Evolutionary conservation across 208 protist genomes (phyloP).

Genomic region (Trypanosoma cruzi): DNA sequence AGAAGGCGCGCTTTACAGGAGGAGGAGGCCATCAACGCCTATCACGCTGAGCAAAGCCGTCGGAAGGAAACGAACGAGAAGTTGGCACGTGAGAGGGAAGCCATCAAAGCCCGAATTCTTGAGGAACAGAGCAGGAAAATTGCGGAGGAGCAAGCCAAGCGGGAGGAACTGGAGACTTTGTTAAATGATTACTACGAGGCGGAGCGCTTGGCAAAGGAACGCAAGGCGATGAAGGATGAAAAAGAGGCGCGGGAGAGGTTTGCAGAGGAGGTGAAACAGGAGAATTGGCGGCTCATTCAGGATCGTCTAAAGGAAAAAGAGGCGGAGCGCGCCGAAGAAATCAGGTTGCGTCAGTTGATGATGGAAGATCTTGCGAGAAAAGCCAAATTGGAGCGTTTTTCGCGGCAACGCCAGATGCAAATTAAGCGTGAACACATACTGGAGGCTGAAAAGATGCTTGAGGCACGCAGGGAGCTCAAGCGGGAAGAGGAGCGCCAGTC

Average conservation of each 20-base stretch:
- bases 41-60: slow-evolving; percentile 71
- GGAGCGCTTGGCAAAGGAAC: slow-evolving; percentile 82
- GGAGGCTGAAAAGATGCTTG: slow-evolving; percentile 77
- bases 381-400: slow-evolving; percentile 81
- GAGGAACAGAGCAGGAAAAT: slow-evolving; percentile 86
- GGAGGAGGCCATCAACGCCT: slow-evolving; percentile 79
- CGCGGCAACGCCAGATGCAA: slow-evolving; percentile 66
- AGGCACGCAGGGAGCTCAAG: slow-evolving; percentile 71
- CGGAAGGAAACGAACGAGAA: slow-evolving; percentile 77
- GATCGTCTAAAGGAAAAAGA: slow-evolving; percentile 55
- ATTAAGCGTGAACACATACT: slow-evolving; percentile 75
- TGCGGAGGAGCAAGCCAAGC: slow-evolving; percentile 78
- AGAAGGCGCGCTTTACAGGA: slow-evolving; percentile 75
- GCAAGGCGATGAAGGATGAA: slow-evolving; percentile 55
- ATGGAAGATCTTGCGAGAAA: slow-evolving; percentile 88
- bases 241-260: slow-evolving; percentile 75
- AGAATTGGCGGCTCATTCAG: slow-evolving; percentile 84
- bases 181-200: slow-evolving; percentile 92
- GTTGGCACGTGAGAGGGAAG: slow-evolving; percentile 69
- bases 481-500: slow-evolving; percentile 72
- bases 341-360: slow-evolving; percentile 72
- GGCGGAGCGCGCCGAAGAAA: slow-evolving; percentile 73
- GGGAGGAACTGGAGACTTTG: slow-evolving; percentile 84
- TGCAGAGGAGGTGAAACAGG: slow-evolving; percentile 48
- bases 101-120: slow-evolving; percentile 72